Evolutionary conservation across 257 asterid species (phyloP).

Genomic region (Nicotiana noctiflora): DNA sequence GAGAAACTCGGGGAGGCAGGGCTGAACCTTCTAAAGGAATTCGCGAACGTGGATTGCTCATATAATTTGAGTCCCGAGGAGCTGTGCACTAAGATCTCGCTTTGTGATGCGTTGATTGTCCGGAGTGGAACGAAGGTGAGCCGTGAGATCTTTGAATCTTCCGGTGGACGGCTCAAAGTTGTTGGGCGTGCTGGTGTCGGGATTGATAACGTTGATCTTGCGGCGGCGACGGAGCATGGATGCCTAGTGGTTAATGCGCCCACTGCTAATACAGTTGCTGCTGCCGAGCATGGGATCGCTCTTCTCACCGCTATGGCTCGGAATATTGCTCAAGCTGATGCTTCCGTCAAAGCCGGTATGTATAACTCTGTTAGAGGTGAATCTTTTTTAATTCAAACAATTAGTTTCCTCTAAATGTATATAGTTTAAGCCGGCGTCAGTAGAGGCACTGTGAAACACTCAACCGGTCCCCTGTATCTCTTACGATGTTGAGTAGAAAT

Average conservation of each 20-base stretch:
- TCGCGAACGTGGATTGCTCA: conserved; percentile 81
- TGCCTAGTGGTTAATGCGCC: conserved; percentile 96
- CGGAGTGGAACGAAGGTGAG: conserved; percentile 85
- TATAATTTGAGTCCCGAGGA: conserved; percentile 79
- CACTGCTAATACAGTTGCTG: conserved; percentile 87
- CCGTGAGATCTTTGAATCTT: conserved; percentile 82
- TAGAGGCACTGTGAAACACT: background rate
- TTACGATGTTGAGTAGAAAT: background rate
- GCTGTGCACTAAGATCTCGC: conserved; percentile 85
- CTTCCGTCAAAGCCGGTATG: conserved; percentile 83
- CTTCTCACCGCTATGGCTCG: conserved; percentile 83
- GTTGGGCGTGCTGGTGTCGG: conserved; percentile 98
- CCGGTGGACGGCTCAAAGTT: conserved; percentile 80
- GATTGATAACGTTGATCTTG: conserved; percentile 95
- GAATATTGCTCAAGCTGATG: conserved; percentile 86
- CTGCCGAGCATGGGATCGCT: conserved; percentile 94
- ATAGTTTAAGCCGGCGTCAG: background rate
- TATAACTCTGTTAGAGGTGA: background rate
- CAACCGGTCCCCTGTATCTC: background rate
- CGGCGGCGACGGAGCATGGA: conserved; percentile 91
- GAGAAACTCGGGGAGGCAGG: conserved; percentile 94
- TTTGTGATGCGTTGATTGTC: conserved; percentile 81
- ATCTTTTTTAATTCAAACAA: background rate
- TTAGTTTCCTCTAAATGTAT: background rate
- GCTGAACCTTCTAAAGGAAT: conserved; percentile 51